These are phyloP conservation scores for Suillus weaverae DNA, from an alignment of 768 basidiomycete genomes.

Conservation along the genomic window DNA sequence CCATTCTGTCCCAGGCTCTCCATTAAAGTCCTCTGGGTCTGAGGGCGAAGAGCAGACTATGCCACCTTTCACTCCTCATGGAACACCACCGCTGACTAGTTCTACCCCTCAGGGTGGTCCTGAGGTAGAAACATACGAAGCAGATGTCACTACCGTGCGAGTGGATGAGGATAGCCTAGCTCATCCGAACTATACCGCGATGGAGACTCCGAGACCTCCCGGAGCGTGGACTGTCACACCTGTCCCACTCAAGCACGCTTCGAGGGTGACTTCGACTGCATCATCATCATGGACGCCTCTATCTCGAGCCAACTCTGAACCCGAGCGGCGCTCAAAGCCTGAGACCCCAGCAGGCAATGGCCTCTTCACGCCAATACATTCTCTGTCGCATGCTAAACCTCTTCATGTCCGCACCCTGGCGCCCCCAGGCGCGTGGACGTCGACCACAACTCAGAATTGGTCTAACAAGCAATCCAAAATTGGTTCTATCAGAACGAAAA, in stretches of 20 bases:
- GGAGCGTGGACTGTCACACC: conserved; percentile 48
- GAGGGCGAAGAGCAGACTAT: background rate
- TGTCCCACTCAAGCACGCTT: conserved; percentile 20
- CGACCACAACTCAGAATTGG: conserved; percentile 37
- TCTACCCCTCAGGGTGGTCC: conserved; percentile 4
- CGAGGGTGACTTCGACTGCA: conserved; percentile 17
- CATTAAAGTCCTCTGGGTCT: background rate
- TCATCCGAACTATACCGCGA: conserved; percentile 30
- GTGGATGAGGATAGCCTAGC: conserved; percentile 16
- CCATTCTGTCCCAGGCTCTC: conserved; percentile 4
- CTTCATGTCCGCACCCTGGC: conserved; percentile 58
- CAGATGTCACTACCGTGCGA: conserved; percentile 24
- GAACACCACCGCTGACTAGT: conserved; percentile 17
- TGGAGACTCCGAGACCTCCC: conserved; percentile 47
- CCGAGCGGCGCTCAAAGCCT: conserved; percentile 18
- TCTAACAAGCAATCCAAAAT: conserved; percentile 26
- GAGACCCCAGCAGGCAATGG: conserved; percentile 24
- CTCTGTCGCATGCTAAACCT: conserved; percentile 48
- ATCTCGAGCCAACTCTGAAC: conserved; percentile 16
- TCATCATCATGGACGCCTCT: conserved; percentile 26
- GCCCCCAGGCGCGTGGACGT: conserved; percentile 65
- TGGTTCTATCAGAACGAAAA: conserved; percentile 41
- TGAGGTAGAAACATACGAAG: conserved; percentile 37
- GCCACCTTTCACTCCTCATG: conserved; percentile 17
- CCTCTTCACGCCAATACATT: conserved; percentile 42